Conservation (phyloP, 805 yeast genomes). For the Starmerella gropengiesseri region DNA sequence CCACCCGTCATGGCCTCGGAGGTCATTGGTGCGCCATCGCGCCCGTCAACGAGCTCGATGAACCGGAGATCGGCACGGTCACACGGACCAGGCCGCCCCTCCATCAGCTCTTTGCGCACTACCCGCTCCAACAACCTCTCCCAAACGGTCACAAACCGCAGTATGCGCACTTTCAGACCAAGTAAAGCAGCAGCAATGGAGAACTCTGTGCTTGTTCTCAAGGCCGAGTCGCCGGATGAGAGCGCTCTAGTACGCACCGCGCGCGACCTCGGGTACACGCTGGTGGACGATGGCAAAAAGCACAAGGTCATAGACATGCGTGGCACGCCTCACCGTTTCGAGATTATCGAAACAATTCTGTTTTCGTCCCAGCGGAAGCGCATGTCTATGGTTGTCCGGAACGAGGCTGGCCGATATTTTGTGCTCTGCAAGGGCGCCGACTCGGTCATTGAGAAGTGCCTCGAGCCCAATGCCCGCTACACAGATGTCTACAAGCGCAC, state of each 20-base stretch:
- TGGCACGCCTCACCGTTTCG: conserved; percentile 38
- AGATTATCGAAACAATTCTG: conserved; percentile 46
- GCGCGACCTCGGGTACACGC: conserved; percentile 57
- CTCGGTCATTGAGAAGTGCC: conserved; percentile 47
- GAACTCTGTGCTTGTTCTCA: conserved; percentile 38
- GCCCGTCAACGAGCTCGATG: not conserved
- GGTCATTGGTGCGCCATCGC: conserved; percentile 5
- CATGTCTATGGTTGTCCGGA: conserved; percentile 59
- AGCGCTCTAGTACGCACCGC: conserved; percentile 71
- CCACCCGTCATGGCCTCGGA: conserved; percentile 6
- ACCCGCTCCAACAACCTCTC: not conserved
- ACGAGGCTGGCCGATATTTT: conserved; percentile 35
- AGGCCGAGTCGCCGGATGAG: conserved; percentile 80
- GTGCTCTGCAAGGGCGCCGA: conserved; percentile 68
- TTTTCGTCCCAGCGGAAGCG: conserved; percentile 66
- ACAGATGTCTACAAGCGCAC: conserved; percentile 38
- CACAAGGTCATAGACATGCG: conserved; percentile 36
- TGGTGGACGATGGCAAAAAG: conserved; percentile 44
- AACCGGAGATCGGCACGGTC: conserved; percentile 1
- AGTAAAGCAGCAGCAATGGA: conserved; percentile 19
- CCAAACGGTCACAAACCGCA: not conserved
- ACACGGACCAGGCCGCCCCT: conserved; percentile 6
- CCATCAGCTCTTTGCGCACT: conserved; percentile 6
- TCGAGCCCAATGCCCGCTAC: conserved; percentile 30
- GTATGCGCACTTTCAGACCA: conserved; percentile 1